These are phyloP conservation scores for Podaxis rugospora DNA, from an alignment of 768 basidiomycete genomes.

Conservation along the genomic window DNA sequence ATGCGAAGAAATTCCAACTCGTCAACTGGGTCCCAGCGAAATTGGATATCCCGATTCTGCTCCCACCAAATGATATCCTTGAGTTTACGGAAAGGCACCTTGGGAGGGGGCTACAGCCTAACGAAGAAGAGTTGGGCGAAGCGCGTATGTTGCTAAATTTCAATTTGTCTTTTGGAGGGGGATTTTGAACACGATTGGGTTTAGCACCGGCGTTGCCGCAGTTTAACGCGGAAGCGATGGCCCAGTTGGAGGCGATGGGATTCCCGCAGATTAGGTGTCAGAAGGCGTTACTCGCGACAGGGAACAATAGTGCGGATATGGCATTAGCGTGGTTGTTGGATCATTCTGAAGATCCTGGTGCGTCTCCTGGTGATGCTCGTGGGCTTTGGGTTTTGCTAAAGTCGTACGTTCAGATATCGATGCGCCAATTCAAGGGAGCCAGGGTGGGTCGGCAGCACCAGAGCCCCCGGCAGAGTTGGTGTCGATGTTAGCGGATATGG, in stretches of 20 bases:
- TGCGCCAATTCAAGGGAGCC: constrained; percentile 49
- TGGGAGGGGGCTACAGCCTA: constrained; percentile 64
- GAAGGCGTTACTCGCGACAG: constrained; percentile 88
- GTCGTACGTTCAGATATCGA: constrained; percentile 70
- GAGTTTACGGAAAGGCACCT: constrained; percentile 56
- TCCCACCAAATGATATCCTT: constrained; percentile 57
- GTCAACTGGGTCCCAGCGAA: constrained; percentile 97
- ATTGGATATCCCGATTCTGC: constrained; percentile 86
- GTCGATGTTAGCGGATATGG: constrained; percentile 81
- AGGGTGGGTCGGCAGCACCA: neutral
- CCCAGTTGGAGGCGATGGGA: constrained; percentile 83
- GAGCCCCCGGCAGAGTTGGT: constrained; percentile 74
- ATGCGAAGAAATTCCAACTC: constrained; percentile 91
- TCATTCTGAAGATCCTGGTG: constrained; percentile 94
- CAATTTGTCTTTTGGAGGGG: neutral
- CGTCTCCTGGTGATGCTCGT: constrained; percentile 9
- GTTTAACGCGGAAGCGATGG: constrained; percentile 73
- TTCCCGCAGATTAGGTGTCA: constrained; percentile 85
- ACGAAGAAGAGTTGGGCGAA: constrained; percentile 68
- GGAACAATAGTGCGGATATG: constrained; percentile 63
- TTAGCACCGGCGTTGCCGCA: constrained; percentile 41
- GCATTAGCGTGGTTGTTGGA: constrained; percentile 97
- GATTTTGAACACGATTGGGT: neutral
- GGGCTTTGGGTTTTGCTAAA: neutral
- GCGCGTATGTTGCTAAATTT: constrained; percentile 31